A percentile compares a stretch with the other conserved stretches of the same genome.
Evolutionary conservation across 208 protist species (phyloP).

Genomic region (Leptomonas seymouri): DNA sequence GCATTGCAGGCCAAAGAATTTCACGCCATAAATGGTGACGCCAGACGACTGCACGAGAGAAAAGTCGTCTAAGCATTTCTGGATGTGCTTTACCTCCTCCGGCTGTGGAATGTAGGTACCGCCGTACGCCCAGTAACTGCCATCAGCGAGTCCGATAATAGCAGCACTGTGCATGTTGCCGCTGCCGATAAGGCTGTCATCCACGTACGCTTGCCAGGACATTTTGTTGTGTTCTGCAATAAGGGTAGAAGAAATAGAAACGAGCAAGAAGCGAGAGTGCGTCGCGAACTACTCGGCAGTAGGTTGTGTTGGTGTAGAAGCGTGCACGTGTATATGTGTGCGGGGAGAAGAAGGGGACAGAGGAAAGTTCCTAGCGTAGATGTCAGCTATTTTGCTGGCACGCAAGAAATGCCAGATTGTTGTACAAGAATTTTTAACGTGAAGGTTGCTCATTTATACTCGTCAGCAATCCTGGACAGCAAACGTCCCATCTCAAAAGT

Average conservation of each 20-base stretch:
- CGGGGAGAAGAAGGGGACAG: too few species aligned
- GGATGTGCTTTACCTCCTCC: conserved; percentile 83
- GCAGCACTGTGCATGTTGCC: conserved; percentile 89
- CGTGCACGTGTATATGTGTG: too few species aligned
- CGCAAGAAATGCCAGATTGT: too few species aligned
- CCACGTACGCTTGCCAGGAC: conserved; percentile 90
- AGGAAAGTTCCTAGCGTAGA: too few species aligned
- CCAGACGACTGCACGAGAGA: conserved; percentile 72
- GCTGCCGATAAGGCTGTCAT: conserved; percentile 88
- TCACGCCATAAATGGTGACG: conserved; percentile 79
- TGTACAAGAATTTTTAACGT: too few species aligned
- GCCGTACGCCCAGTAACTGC: conserved; percentile 90
- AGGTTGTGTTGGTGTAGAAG: too few species aligned
- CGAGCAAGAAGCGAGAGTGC: neutral
- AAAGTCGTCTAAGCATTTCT: conserved; percentile 65
- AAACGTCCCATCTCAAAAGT: too few species aligned
- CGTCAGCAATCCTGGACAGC: too few species aligned
- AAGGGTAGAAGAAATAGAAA: conserved; percentile 9
- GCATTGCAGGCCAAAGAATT: conserved; percentile 87
- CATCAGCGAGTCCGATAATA: conserved; percentile 78
- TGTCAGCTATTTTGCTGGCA: too few species aligned
- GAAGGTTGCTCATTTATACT: too few species aligned
- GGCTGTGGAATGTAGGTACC: conserved; percentile 87
- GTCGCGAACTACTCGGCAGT: neutral
- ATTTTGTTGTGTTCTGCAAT: conserved; percentile 36